Base-by-base conservation (phyloP, 2,329 filamentous ascomycete species). In the Xylaria sp. region DNA sequence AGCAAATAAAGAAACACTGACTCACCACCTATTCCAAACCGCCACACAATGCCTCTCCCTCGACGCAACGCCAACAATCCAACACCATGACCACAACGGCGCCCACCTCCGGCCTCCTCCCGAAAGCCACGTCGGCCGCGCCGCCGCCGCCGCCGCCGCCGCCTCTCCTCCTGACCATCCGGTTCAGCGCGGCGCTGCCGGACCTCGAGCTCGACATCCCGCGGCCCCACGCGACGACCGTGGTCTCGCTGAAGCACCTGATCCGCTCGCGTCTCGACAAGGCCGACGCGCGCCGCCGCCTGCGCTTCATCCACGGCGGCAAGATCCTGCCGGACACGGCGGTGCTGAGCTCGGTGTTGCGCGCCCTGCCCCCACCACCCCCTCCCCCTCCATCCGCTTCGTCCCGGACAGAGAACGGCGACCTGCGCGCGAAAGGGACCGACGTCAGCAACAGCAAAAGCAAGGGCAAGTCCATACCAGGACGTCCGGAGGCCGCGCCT, bases 301-400 rank as follows among this genome's bases (percentile, higher is more conserved):
- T 98, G 36, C 93, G 95, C 66, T 89, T 99, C 70, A 97, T 98
- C 77, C 90, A 97, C 78, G 88, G 92, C 57, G 96, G 96, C 68
- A 94, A 92, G 76, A 91, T 97, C 66, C 89, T 98, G 56, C 86
- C 90, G 71, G 94, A 97, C 78, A 81, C 84, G 39, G 85, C 87
- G 10, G 86, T 92, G 5, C 84, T 99, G 29, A 85, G 87, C 65
- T 81, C 85, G 39, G 91, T 90, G 1, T 84, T 98, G 53, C 89
- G 87, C 66, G 81, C 91, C 0, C 85, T 88, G 0, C 82, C 86
- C 0, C 85, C 87, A 0, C 86, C 87, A 0, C 83, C 85, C 69
- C 70, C 83, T 74, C 57, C 75, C 77, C 27, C 73, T 71, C 38
- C 36, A 4, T n/a, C 42, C 20, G 5, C 71, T 74, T 33, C 55